phyloP scores from a whole-genome alignment of 2,329 filamentous ascomycete genomes.

The Hymenoscyphus salicellus region DNA sequence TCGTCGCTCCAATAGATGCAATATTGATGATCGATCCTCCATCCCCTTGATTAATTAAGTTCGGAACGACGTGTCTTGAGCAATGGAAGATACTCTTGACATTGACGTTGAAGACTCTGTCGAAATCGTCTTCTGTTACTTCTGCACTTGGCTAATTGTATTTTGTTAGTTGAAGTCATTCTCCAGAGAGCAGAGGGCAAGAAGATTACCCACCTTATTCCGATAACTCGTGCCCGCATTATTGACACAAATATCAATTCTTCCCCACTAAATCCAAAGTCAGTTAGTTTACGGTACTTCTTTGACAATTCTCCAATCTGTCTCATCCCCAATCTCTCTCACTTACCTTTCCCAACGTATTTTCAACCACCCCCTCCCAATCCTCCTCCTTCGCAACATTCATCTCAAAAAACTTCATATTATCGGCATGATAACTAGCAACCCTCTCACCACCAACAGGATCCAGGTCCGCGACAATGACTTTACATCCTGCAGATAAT shows the following conservation, averaged over 20 bases:
- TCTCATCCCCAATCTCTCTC: too few species aligned
- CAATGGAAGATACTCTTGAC: slow-evolving; percentile 63
- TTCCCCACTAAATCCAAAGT: slow-evolving; percentile 42
- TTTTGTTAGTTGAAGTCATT: neutral
- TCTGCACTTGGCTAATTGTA: slow-evolving; percentile 50
- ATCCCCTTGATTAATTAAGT: slow-evolving; percentile 55
- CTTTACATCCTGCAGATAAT: slow-evolving; percentile 58
- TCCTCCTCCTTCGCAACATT: slow-evolving; percentile 53
- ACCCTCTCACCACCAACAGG: slow-evolving; percentile 48
- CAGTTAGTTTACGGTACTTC: too few species aligned
- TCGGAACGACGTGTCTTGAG: slow-evolving; percentile 56
- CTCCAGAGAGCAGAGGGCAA: neutral
- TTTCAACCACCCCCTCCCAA: slow-evolving; percentile 51
- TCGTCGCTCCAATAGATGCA: slow-evolving; percentile 59
- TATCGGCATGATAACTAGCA: slow-evolving; percentile 38
- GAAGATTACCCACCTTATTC: slow-evolving; percentile 47
- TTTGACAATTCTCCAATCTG: too few species aligned
- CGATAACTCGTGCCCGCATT: slow-evolving; percentile 58
- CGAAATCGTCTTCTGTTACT: slow-evolving; percentile 65
- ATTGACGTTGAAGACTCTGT: slow-evolving; percentile 65
- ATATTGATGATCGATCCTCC: slow-evolving; percentile 64
- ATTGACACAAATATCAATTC: slow-evolving; percentile 58
- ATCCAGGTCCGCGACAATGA: slow-evolving; percentile 62
- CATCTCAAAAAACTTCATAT: slow-evolving; percentile 41
- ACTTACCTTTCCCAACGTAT: slow-evolving; percentile 37